These are phyloP conservation scores for Myrmaecium sp. DNA, from an alignment of 2,329 filamentous ascomycete genomes.

Conservation along the genomic window DNA sequence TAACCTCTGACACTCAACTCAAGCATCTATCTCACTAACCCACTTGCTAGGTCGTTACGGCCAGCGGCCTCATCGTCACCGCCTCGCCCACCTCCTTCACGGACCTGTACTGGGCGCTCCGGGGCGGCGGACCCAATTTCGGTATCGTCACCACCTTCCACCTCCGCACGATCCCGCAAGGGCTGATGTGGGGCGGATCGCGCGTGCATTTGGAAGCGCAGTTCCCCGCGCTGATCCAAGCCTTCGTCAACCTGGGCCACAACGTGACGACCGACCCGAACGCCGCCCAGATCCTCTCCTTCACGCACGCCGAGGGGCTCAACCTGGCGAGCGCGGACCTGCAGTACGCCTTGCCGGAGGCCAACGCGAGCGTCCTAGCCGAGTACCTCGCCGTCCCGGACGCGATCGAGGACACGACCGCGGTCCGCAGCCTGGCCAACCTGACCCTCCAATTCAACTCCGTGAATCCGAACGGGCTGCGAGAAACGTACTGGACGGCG, in stretches of 20 bases:
- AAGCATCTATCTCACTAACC: constrained; percentile 5
- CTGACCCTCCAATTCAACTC: constrained; percentile 17
- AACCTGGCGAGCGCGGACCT: constrained; percentile 9
- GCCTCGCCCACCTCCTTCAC: constrained; percentile 10
- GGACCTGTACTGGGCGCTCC: constrained; percentile 21
- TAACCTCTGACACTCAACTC: background rate
- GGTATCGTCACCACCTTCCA: constrained; percentile 14
- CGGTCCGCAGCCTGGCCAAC: constrained; percentile 8
- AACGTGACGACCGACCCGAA: constrained; percentile 9
- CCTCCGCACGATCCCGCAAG: constrained; percentile 7
- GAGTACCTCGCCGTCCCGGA: constrained; percentile 11
- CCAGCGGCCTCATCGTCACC: constrained; percentile 15
- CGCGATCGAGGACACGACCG: constrained; percentile 7
- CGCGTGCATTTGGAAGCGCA: constrained; percentile 3
- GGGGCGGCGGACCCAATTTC: constrained; percentile 19
- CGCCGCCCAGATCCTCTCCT: constrained; percentile 13
- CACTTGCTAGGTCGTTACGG: constrained; percentile 9
- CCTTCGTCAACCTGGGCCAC: constrained; percentile 12
- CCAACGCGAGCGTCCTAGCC: constrained; percentile 11
- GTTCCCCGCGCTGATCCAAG: constrained; percentile 10
- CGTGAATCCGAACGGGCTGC: constrained; percentile 15
- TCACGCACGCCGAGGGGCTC: constrained; percentile 7
- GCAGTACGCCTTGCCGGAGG: constrained; percentile 2
- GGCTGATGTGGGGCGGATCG: constrained; percentile 15
- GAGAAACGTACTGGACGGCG: constrained; percentile 14